Conservation (phyloP, 805 yeast genomes). For the Saturnispora kantuleensis region DNA sequence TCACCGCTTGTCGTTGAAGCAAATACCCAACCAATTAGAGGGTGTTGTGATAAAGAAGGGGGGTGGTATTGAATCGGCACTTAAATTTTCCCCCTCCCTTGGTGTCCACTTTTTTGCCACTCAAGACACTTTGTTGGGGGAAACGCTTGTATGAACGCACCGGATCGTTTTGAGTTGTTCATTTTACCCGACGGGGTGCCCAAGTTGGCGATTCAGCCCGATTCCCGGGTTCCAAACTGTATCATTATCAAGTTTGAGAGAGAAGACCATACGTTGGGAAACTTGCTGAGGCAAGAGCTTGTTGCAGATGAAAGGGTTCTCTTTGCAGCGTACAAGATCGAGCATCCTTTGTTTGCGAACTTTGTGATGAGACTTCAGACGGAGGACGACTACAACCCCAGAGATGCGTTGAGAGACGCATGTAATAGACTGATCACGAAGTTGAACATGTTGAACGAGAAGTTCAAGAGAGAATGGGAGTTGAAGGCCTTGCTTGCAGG, state of each 20-base stretch:
- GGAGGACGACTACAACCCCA: constrained; percentile 88
- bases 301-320: constrained; percentile 80
- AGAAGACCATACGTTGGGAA: constrained; percentile 96
- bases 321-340: constrained; percentile 95
- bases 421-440: constrained; percentile 76
- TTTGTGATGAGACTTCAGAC: constrained; percentile 93
- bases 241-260: constrained; percentile 88
- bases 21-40: too few relatives aligned
- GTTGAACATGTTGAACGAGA: constrained; percentile 60
- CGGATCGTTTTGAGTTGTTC: constrained; percentile 96
- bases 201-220: constrained; percentile 86
- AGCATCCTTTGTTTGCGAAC: constrained; percentile 94
- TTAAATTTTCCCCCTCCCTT: neutral
- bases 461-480: constrained; percentile 89
- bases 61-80: too few relatives aligned
- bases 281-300: constrained; percentile 76
- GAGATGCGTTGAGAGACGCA: constrained; percentile 83
- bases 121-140: neutral
- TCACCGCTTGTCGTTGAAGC: too few relatives aligned
- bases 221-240: constrained; percentile 90
- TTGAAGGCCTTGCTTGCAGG: constrained; percentile 63
- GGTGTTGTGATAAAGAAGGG: too few relatives aligned
- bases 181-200: constrained; percentile 96
- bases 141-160: constrained; percentile 72
- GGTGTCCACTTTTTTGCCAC: neutral